These are phyloP conservation scores for Meripilus lineatus DNA, from an alignment of 1,284 basidiomycete genomes.

Conservation along the genomic window DNA sequence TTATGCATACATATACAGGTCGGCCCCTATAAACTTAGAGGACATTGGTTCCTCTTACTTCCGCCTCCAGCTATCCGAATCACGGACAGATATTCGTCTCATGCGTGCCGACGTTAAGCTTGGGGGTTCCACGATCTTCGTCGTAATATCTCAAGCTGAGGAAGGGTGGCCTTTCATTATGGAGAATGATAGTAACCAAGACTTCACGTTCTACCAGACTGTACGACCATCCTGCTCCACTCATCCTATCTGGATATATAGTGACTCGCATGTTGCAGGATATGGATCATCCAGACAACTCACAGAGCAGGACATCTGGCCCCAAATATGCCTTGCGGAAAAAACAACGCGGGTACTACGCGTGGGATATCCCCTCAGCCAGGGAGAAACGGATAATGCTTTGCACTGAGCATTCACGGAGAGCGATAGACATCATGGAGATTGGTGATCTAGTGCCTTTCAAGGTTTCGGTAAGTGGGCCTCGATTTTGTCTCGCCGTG, in stretches of 20 bases:
- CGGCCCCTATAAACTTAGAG: slow-evolving; percentile 87
- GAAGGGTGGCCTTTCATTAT: slow-evolving; percentile 88
- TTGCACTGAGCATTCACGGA: slow-evolving; percentile 58
- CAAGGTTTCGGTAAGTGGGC: slow-evolving; percentile 65
- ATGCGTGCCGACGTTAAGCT: slow-evolving; percentile 83
- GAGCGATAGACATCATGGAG: slow-evolving; percentile 90
- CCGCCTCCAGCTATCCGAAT: slow-evolving; percentile 48
- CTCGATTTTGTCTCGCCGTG: slow-evolving; percentile 7
- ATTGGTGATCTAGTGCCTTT: slow-evolving; percentile 93
- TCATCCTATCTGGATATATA: slow-evolving; percentile 2
- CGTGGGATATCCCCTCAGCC: slow-evolving; percentile 94
- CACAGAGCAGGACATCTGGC: slow-evolving; percentile 30
- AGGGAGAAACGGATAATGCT: slow-evolving; percentile 80
- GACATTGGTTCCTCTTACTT: slow-evolving; percentile 88
- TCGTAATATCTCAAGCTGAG: slow-evolving; percentile 66
- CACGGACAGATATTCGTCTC: slow-evolving; percentile 47
- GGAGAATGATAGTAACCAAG: slow-evolving; percentile 84
- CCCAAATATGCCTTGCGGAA: slow-evolving; percentile 55
- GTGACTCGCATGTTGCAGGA: slow-evolving; percentile 37
- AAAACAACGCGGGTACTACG: slow-evolving; percentile 64
- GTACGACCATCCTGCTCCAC: slow-evolving; percentile 35
- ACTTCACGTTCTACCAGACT: slow-evolving; percentile 73
- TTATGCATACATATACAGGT: slow-evolving; percentile 61
- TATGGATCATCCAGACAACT: slow-evolving; percentile 36
- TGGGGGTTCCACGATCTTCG: slow-evolving; percentile 87